These are phyloP conservation scores for Calycina herbarum DNA, from an alignment of 2,329 filamentous ascomycete genomes.

Conservation along the genomic window DNA sequence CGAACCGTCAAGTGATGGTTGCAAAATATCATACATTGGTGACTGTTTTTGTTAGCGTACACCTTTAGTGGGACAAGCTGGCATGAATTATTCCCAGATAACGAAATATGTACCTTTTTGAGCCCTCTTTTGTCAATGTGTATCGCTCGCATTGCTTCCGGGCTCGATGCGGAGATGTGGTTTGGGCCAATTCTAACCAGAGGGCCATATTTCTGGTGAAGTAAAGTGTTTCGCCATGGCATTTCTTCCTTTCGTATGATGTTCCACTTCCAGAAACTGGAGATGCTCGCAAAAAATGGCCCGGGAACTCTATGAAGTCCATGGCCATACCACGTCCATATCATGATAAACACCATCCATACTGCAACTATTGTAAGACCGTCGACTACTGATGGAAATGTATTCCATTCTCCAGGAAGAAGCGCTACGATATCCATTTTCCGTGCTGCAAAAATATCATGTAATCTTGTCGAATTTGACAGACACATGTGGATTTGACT, in stretches of 20 bases:
- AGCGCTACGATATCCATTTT: too few species aligned
- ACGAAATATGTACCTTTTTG: slow-evolving; percentile 13
- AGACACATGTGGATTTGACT: too few species aligned
- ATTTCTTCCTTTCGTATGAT: not conserved
- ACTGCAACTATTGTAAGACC: too few species aligned
- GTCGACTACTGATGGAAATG: too few species aligned
- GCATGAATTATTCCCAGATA: not conserved
- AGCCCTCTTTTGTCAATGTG: slow-evolving; percentile 47
- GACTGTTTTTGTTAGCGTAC: not conserved
- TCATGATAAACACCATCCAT: not conserved
- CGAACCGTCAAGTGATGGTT: not conserved
- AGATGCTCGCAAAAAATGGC: slow-evolving; percentile 45
- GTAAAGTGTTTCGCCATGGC: slow-evolving; percentile 34
- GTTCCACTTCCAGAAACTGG: slow-evolving; percentile 42
- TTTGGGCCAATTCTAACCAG: slow-evolving; percentile 56
- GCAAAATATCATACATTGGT: slow-evolving; percentile 1
- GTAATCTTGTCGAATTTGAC: too few species aligned
- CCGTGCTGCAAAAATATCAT: too few species aligned
- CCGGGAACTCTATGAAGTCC: slow-evolving; percentile 40
- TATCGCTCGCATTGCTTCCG: slow-evolving; percentile 58
- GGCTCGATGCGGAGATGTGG: slow-evolving; percentile 59
- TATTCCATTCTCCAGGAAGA: too few species aligned
- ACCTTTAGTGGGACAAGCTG: too few species aligned
- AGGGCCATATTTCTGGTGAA: slow-evolving; percentile 55
- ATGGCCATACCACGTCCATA: not conserved